Base-by-base conservation (phyloP, 257 asterid genomes). In the Linderniella brevidens region DNA sequence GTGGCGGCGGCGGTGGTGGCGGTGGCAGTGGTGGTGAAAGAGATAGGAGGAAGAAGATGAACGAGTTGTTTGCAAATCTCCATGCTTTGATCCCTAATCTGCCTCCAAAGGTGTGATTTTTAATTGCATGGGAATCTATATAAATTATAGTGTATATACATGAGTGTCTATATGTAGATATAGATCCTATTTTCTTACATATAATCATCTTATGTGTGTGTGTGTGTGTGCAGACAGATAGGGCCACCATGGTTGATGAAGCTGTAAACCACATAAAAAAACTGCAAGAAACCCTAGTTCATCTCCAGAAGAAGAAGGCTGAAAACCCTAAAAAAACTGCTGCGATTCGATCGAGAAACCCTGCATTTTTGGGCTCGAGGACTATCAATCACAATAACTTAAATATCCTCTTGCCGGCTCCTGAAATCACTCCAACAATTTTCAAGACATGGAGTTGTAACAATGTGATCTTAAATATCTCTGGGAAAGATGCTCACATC, bases 31-130 rank as follows among this genome's bases (percentile, higher is more conserved):
- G 6, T 25, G 4, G 32, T 0, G 90, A 86, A 59, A 78, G 94
- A 57, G 84, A 81, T 51, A 74, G 92, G 58, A 78, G 94, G 60
- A 81, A 76, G 59, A 86, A 70, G 79, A 86, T 86, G 94, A 67
- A 78, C 44, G 50, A 64, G 49, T 66, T 72, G 84, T 86, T 86
- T 47, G 40, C 71, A 0, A 64, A 11, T 63, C 94, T 86, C 55
- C 94, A 76, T 36, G 63, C 69, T 58, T 65, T 86, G 74, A 77
- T 86, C 53, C 96, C 96, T 35, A 72, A 82, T 0, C 77, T 79
- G 49, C 78, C 81, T 38, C 66, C 77, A 0, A 81, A 71, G 94
- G 96, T 86, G 73, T 63, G 4, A 54, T 41, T 13, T 42, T 7
- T 37, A 4, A 12, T 37, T 2, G 1, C 4, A 36, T 43, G 32